phyloP scores from a whole-genome alignment of 805 yeast species.

The Priceomyces carsonii region DNA sequence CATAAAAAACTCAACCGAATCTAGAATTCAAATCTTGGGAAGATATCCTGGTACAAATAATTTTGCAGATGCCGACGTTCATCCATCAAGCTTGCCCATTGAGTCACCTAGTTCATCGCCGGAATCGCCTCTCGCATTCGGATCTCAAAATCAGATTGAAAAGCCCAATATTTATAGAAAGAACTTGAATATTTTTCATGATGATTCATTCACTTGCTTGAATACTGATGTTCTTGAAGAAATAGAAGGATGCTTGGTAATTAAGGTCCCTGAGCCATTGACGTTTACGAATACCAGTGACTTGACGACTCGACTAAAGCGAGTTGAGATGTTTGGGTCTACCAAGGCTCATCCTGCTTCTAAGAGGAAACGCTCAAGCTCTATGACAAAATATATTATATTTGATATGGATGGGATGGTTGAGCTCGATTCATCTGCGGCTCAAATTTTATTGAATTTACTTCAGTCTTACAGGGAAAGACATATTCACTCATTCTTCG shows the following conservation, averaged over 20 bases:
- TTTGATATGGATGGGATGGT: conserved; percentile 46
- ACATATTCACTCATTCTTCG: conserved; percentile 34
- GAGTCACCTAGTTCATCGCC: neutral
- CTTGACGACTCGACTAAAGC: conserved; percentile 34
- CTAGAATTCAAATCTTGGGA: conserved; percentile 47
- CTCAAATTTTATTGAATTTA: conserved; percentile 33
- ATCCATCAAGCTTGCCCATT: conserved; percentile 8
- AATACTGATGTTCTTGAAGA: conserved; percentile 40
- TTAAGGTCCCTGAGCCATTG: conserved; percentile 45
- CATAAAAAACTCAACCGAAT: conserved; percentile 40
- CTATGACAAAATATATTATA: conserved; percentile 42
- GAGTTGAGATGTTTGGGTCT: conserved; percentile 46
- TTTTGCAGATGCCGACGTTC: conserved; percentile 42
- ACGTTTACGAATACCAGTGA: conserved; percentile 45
- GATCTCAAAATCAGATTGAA: no score
- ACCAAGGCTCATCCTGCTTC: conserved; percentile 45
- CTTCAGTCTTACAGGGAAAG: conserved; percentile 29
- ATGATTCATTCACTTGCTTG: conserved; percentile 34
- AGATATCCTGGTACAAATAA: conserved; percentile 41
- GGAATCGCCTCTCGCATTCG: neutral
- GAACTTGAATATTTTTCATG: conserved; percentile 36
- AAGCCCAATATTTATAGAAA: no score
- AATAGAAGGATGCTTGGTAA: conserved; percentile 44
- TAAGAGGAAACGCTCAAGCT: conserved; percentile 32
- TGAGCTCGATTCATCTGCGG: conserved; percentile 43